These are phyloP conservation scores for Acrocalymma vagum DNA, from an alignment of 2,329 filamentous ascomycete genomes.

Conservation along the genomic window DNA sequence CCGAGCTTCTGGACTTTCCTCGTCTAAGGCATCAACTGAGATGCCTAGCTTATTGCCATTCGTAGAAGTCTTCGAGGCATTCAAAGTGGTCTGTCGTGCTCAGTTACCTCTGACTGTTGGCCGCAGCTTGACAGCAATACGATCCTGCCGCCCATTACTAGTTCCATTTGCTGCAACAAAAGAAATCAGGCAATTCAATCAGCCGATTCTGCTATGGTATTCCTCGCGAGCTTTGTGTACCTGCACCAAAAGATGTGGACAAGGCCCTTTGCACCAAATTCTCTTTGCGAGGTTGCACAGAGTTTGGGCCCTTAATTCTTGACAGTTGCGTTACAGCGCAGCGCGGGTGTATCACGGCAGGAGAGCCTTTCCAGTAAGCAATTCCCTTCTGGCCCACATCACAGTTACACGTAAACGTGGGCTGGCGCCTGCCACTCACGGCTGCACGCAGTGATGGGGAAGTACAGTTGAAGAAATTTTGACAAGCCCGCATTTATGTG, in stretches of 20 bases:
- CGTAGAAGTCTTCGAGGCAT: slow-evolving; percentile 18
- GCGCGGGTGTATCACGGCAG: slow-evolving; percentile 37
- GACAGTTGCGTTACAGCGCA: slow-evolving; percentile 42
- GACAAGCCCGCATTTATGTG: slow-evolving; percentile 36
- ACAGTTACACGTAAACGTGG: slow-evolving; percentile 40
- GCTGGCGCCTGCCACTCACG: slow-evolving; percentile 32
- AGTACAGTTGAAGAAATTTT: slow-evolving; percentile 35
- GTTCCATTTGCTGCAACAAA: slow-evolving; percentile 21
- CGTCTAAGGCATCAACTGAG: slow-evolving; percentile 61
- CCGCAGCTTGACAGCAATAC: slow-evolving; percentile 19
- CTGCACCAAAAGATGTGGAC: slow-evolving; percentile 41
- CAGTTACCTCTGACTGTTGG: slow-evolving; percentile 14
- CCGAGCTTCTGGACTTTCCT: slow-evolving; percentile 99
- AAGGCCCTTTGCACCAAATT: too few species aligned
- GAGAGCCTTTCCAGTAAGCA: slow-evolving; percentile 26
- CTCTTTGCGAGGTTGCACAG: slow-evolving; percentile 36
- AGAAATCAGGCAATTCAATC: slow-evolving; percentile 19
- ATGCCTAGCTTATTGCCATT: slow-evolving; percentile 3
- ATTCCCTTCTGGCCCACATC: slow-evolving; percentile 25
- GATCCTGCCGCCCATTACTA: slow-evolving; percentile 12
- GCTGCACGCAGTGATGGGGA: slow-evolving; percentile 33
- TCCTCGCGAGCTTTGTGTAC: slow-evolving; percentile 25
- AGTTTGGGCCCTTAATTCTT: slow-evolving; percentile 27
- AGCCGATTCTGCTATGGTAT: slow-evolving; percentile 30
- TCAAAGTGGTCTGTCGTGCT: slow-evolving; percentile 17